Conservation (phyloP, 169 alveolate genomes). For the Ichthyophthirius multifiliis region DNA sequence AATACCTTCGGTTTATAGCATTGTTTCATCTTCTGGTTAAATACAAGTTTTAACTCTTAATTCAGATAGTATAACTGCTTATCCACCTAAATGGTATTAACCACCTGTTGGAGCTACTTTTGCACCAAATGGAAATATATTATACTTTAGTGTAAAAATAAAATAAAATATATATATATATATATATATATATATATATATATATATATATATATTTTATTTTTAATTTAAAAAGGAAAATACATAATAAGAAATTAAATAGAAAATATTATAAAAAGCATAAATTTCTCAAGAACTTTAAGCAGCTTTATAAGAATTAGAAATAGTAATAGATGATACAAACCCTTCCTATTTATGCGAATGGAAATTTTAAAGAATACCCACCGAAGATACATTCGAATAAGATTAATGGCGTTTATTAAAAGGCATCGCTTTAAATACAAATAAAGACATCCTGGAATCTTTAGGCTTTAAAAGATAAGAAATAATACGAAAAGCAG, state of each 20-base stretch:
- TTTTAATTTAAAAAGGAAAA: neutral
- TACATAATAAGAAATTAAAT: too few species aligned
- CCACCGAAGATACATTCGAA: conserved; percentile 3
- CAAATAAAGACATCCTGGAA: conserved; percentile 27
- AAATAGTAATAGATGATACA: neutral
- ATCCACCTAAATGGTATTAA: conserved; percentile 75
- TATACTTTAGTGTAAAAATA: conserved; percentile 32
- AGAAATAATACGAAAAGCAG: conserved; percentile 69
- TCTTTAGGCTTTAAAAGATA: conserved; percentile 64
- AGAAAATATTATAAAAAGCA: too few species aligned
- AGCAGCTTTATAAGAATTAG: neutral
- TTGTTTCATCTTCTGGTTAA: conserved; percentile 47
- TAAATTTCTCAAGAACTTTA: too few species aligned
- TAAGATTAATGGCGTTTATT: conserved; percentile 36
- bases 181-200: neutral
- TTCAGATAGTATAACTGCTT: conserved; percentile 39
- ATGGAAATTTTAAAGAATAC: neutral
- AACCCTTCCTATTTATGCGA: conserved; percentile 14
- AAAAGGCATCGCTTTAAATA: conserved; percentile 45
- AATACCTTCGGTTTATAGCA: conserved; percentile 50
- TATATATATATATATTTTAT: too few species aligned
- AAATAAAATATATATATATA: neutral
- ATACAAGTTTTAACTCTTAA: conserved; percentile 18
- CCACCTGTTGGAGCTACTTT: conserved; percentile 73
- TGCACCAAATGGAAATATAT: conserved; percentile 70